A percentile compares a stretch with the other conserved stretches of the same genome.
These are phyloP conservation scores for Bombardia bombarda DNA, from an alignment of 495 filamentous ascomycete species.

Conservation along the genomic window DNA sequence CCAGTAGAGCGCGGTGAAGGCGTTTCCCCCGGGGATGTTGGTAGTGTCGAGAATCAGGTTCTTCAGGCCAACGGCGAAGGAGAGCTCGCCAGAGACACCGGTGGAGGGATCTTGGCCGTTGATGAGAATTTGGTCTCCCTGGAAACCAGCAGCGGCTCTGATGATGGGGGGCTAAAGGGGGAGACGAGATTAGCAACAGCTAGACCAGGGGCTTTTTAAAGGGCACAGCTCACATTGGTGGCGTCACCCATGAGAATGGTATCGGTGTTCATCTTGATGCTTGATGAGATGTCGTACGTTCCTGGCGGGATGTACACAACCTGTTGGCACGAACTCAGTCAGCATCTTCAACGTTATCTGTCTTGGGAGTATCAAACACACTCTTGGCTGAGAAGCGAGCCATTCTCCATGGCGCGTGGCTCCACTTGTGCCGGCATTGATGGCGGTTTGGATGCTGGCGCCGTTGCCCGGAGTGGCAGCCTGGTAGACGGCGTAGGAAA, in stretches of 20 bases:
- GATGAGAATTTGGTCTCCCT: conserved; percentile 27
- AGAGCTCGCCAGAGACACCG: conserved; percentile 20
- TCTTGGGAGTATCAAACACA: conserved; percentile 6
- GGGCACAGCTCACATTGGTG: conserved; percentile 48
- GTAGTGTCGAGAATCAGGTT: conserved; percentile 65
- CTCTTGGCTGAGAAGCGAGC: conserved; percentile 37
- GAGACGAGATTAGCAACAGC: neutral
- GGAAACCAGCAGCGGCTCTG: conserved; percentile 46
- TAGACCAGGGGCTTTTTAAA: too few species aligned
- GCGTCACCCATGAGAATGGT: conserved; percentile 62
- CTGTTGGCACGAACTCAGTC: conserved; percentile 10
- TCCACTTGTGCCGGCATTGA: conserved; percentile 25
- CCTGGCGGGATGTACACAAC: conserved; percentile 59
- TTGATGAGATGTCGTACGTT: conserved; percentile 50
- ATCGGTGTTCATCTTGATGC: conserved; percentile 47
- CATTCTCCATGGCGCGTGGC: conserved; percentile 22
- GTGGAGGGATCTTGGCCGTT: conserved; percentile 34
- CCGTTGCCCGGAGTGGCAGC: conserved; percentile 25
- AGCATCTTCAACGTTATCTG: neutral
- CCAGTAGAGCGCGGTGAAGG: conserved; percentile 59
- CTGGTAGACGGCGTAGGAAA: conserved; percentile 26
- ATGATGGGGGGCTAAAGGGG: conserved; percentile 42
- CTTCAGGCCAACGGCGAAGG: conserved; percentile 57
- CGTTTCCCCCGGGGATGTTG: conserved; percentile 35
- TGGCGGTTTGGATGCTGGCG: conserved; percentile 22